Evolutionary conservation across 441 rosid species (phyloP).

Genomic region (Pelargonium fulgidum): DNA sequence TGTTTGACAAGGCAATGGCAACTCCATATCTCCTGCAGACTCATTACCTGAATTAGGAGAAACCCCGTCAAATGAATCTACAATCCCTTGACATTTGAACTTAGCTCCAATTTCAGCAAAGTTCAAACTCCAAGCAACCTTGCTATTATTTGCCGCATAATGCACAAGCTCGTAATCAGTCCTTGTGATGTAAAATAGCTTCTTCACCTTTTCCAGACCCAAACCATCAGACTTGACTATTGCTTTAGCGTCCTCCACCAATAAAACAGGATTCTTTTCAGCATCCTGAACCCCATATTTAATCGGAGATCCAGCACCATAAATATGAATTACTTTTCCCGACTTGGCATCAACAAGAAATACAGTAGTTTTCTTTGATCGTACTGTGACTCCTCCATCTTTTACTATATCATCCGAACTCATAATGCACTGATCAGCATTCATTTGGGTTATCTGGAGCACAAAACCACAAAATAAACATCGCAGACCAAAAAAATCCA

Average conservation of each 20-base stretch:
- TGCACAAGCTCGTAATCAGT: constrained; percentile 66
- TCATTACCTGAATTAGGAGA: constrained; percentile 23
- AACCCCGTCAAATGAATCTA: constrained; percentile 27
- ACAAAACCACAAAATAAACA: not conserved
- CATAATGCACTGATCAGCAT: constrained; percentile 53
- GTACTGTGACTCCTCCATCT: constrained; percentile 61
- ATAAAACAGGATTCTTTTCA: constrained; percentile 34
- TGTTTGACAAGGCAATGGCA: constrained; percentile 47
- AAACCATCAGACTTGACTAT: constrained; percentile 36
- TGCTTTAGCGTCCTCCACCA: constrained; percentile 33
- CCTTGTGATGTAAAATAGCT: constrained; percentile 53
- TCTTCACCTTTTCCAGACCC: constrained; percentile 28
- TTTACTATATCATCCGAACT: constrained; percentile 43
- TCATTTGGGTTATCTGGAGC: constrained; percentile 42
- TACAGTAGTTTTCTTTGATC: constrained; percentile 55
- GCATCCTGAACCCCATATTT: constrained; percentile 21
- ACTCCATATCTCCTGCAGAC: constrained; percentile 25
- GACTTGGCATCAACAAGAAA: constrained; percentile 63
- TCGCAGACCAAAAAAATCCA: not conserved
- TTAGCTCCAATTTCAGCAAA: constrained; percentile 77
- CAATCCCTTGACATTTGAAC: constrained; percentile 43
- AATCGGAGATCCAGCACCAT: constrained; percentile 35
- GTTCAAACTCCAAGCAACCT: constrained; percentile 71
- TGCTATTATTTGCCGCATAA: constrained; percentile 49
- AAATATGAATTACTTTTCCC: constrained; percentile 54